Evolutionary conservation across 768 basidiomycete species (phyloP), one percentile per base, ranked within the genome.

Genomic region (Gyrodon lividus): DNA sequence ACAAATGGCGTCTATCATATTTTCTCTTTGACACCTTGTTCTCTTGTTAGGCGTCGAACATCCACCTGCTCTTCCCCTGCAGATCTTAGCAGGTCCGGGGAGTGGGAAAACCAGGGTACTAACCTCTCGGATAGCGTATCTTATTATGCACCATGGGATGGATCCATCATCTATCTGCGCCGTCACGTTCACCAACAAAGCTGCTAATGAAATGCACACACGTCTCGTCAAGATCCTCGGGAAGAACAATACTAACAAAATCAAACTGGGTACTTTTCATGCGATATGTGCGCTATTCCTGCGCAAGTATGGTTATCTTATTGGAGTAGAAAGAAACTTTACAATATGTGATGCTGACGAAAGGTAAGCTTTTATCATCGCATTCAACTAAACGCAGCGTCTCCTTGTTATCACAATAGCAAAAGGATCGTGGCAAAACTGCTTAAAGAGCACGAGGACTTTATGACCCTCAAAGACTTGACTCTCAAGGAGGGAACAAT

Each of bases 181-280:
- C 2, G 87, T 94, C 10, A 96, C 82, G 0, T 96, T 94, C 66
- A 93, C 92, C 9, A 92, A 92, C 72, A 92, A 92, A 67, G 91
- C 92, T 14, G 90, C 92, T 1, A 86, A 82, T 53, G 92, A 94
- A 72, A 92, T 94, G 90, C 77, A 80, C 46, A 76, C 81, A 45
- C 77, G 92, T 4, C 72, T 96, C 26, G 69, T 71, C 17, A 80
- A 77, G 53, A 69, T 93, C 3, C 76, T 96, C 31, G 92, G 91
- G 4, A 77, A 80, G 34, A 66, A 77, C 23, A 62, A 61, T 2
- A 84, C 83, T 0, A 68, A 72, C 10, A 70, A 75, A 34, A 72
- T 94, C 20, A 76, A 74, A 56, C 73, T 81, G 83, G 89, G 89
- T 6, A 92, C 89, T 0, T 92, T 91, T 58, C 89, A 92, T 62